Evolutionary conservation across 768 basidiomycete species (phyloP).

Genomic region (Rhodotorula taiwanensis): DNA sequence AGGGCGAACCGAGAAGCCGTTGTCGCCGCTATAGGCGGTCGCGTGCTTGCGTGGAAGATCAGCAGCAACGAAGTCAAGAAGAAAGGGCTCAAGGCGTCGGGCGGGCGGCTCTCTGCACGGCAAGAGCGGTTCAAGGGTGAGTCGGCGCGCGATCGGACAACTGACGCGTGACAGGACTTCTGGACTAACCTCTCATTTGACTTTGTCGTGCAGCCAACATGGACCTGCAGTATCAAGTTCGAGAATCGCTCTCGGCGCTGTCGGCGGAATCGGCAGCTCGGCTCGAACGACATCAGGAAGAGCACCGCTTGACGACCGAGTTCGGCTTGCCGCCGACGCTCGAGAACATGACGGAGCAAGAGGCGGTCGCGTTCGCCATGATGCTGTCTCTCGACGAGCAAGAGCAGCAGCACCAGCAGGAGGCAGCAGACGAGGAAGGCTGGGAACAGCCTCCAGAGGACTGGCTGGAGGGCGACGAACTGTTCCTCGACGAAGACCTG

Average conservation of each 20-base stretch:
- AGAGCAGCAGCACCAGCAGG: constrained; percentile 5
- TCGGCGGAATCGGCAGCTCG: constrained; percentile 21
- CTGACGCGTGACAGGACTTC: not conserved
- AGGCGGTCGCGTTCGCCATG: constrained; percentile 32
- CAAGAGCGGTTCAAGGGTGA: constrained; percentile 31
- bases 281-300: constrained; percentile 5
- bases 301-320: constrained; percentile 1
- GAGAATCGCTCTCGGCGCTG: constrained; percentile 28
- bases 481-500: constrained; percentile 22
- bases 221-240: constrained; percentile 31
- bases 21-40: constrained; percentile 25
- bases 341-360: constrained; percentile 32
- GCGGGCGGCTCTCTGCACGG: constrained; percentile 19
- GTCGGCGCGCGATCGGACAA: not conserved
- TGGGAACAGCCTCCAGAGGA: constrained; percentile 30
- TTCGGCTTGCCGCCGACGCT: constrained; percentile 28
- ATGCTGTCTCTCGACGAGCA: constrained; percentile 27
- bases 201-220: constrained; percentile 17
- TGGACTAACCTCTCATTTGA: not conserved
- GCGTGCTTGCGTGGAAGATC: constrained; percentile 27
- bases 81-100: not conserved
- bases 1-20: constrained; percentile 27
- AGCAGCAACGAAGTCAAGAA: constrained; percentile 5
- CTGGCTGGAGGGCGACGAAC: constrained; percentile 11
- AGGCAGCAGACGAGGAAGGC: not conserved